phyloP scores from a whole-genome alignment of 768 basidiomycete genomes.

The Hygrocybe punicea region DNA sequence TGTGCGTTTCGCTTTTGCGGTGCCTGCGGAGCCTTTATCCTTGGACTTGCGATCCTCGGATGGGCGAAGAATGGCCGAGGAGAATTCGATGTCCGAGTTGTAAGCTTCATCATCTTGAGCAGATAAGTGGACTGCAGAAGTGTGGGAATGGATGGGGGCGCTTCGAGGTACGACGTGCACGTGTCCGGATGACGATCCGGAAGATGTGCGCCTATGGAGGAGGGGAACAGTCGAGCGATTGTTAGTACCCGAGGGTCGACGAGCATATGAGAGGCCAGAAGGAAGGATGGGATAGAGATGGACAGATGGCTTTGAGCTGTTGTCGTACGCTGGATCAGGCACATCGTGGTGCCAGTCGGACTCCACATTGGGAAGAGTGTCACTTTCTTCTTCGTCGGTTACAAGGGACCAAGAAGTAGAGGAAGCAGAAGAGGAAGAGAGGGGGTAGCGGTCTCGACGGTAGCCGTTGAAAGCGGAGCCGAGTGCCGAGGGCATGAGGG shows the following conservation, averaged over 20 bases:
- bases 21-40: conserved; percentile 25
- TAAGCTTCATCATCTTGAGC: conserved; percentile 47
- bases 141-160: conserved; percentile 39
- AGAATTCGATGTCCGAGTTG: conserved; percentile 39
- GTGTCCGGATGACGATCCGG: conserved; percentile 37
- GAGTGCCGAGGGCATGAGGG: conserved; percentile 64
- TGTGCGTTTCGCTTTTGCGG: conserved; percentile 44
- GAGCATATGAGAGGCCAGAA: conserved; percentile 59
- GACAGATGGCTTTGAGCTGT: conserved; percentile 42
- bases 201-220: conserved; percentile 53
- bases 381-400: conserved; percentile 64
- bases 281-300: conserved; percentile 35
- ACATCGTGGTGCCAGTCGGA: conserved; percentile 42
- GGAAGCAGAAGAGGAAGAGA: conserved; percentile 61
- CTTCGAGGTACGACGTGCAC: conserved; percentile 42
- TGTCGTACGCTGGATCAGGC: conserved; percentile 39
- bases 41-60: conserved; percentile 17
- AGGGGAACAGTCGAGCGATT: conserved; percentile 58
- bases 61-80: conserved; percentile 12
- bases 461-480: conserved; percentile 52
- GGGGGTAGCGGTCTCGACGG: conserved; percentile 42
- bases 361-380: conserved; percentile 34
- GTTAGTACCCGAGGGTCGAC: conserved; percentile 70
- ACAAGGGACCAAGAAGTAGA: conserved; percentile 64
- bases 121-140: conserved; percentile 37